Percentiles rank a stretch among this genome's conserved stretches.
Evolutionary conservation across 306 rosid genomes (phyloP).

Genomic region (Pyrus pyrifolia): DNA sequence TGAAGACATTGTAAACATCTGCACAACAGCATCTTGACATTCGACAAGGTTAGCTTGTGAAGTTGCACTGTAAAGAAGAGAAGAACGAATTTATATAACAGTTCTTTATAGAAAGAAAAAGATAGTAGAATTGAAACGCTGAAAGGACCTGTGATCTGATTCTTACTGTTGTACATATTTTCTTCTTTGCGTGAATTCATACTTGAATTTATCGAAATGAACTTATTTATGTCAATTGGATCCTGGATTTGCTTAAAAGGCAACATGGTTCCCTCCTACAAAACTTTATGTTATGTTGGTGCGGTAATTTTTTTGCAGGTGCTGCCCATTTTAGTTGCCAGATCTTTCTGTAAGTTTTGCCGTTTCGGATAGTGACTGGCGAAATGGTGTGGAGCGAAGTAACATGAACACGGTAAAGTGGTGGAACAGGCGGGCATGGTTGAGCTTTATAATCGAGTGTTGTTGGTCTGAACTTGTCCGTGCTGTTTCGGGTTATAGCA

Average conservation of each 20-base stretch:
- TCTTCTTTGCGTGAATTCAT: conserved; percentile 41
- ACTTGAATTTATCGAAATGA: conserved; percentile 34
- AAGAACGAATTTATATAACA: conserved; percentile 32
- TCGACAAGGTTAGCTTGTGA: conserved; percentile 38
- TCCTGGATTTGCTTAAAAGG: not conserved
- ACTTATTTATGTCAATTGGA: conserved; percentile 9
- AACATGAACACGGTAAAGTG: too few species aligned
- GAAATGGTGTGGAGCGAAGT: too few species aligned
- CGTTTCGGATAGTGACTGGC: not conserved
- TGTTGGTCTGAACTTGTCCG: not conserved
- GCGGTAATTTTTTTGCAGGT: not conserved
- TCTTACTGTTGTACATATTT: conserved; percentile 52
- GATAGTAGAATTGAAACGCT: conserved; percentile 22
- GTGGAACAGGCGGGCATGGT: too few species aligned
- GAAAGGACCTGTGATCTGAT: conserved; percentile 25
- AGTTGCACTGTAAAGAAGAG: conserved; percentile 48
- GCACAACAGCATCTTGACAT: conserved; percentile 18
- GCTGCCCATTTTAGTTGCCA: not conserved
- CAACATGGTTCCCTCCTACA: not conserved
- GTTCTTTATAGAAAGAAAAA: conserved; percentile 24
- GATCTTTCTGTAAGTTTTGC: not conserved
- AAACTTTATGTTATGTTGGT: not conserved
- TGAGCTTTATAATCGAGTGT: too few species aligned
- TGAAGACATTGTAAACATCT: conserved; percentile 30
- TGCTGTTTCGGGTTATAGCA: not conserved